Conservation (phyloP, 2,329 filamentous ascomycete genomes). For the Pestalotiopsis sp. region DNA sequence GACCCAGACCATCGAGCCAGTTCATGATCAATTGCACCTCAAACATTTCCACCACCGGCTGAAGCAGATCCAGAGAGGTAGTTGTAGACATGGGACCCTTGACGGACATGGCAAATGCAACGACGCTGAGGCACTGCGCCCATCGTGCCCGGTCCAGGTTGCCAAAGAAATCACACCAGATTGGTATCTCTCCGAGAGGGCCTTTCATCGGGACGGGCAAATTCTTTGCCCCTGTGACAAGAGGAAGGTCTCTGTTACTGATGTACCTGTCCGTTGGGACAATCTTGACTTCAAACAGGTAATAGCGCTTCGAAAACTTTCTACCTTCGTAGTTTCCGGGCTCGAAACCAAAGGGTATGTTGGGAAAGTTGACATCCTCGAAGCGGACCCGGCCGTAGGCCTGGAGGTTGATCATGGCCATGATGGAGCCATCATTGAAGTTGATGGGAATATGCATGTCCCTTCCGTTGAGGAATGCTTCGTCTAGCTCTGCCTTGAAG, state of each 20-base stretch:
- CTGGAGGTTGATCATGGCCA: constrained; percentile 69
- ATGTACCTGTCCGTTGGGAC: constrained; percentile 61
- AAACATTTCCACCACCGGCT: constrained; percentile 62
- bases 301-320: constrained; percentile 65
- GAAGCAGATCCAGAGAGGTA: constrained; percentile 58
- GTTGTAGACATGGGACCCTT: constrained; percentile 58
- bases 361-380: constrained; percentile 55
- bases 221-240: constrained; percentile 37
- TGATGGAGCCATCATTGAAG: constrained; percentile 65
- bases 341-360: constrained; percentile 71
- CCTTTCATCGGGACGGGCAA: constrained; percentile 45
- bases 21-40: constrained; percentile 61
- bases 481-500: constrained; percentile 64
- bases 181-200: constrained; percentile 57
- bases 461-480: constrained; percentile 43
- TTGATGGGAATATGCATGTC: constrained; percentile 32
- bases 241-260: constrained; percentile 52
- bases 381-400: constrained; percentile 59
- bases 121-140: constrained; percentile 63
- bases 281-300: constrained; percentile 65
- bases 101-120: constrained; percentile 65
- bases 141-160: constrained; percentile 61
- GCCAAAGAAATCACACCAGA: constrained; percentile 74
- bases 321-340: constrained; percentile 73
- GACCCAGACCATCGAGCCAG: constrained; percentile 59